phyloP scores from a whole-genome alignment of 805 yeast species.

The Starmerella floricola region DNA sequence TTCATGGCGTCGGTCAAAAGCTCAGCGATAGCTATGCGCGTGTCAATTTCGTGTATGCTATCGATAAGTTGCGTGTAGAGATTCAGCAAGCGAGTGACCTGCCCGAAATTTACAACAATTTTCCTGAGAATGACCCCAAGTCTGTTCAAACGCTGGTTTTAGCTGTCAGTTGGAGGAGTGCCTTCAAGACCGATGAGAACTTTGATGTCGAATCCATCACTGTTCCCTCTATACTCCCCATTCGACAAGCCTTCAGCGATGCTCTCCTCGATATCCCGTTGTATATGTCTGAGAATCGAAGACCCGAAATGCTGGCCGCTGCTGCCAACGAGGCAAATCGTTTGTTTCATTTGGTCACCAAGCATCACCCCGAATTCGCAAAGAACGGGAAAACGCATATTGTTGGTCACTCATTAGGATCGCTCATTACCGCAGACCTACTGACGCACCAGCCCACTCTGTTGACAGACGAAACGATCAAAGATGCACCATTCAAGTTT shows the following conservation, averaged over 20 bases:
- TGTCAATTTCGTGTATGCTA: constrained; percentile 71
- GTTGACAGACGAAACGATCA: constrained; percentile 21
- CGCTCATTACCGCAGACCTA: constrained; percentile 70
- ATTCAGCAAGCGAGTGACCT: constrained; percentile 24
- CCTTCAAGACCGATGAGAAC: constrained; percentile 28
- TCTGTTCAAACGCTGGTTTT: constrained; percentile 30
- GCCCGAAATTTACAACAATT: constrained; percentile 17
- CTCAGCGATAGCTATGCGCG: constrained; percentile 68
- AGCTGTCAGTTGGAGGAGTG: constrained; percentile 86
- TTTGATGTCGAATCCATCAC: constrained; percentile 64
- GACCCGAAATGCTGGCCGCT: constrained; percentile 48
- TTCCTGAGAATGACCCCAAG: constrained; percentile 11
- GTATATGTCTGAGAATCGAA: constrained; percentile 57
- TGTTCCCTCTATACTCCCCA: constrained; percentile 61
- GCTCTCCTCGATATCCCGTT: constrained; percentile 71
- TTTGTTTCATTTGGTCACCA: constrained; percentile 47
- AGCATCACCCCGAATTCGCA: constrained; percentile 56
- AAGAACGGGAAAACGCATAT: constrained; percentile 41
- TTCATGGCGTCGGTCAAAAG: constrained; percentile 92
- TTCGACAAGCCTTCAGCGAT: constrained; percentile 70
- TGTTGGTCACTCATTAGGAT: constrained; percentile 80
- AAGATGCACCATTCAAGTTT: constrained; percentile 42
- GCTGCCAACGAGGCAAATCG: constrained; percentile 63
- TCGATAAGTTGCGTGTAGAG: constrained; percentile 30
- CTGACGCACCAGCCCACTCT: constrained; percentile 35